phyloP scores from a whole-genome alignment of 2,329 filamentous ascomycete genomes.

The Tolypocladium amazonense region DNA sequence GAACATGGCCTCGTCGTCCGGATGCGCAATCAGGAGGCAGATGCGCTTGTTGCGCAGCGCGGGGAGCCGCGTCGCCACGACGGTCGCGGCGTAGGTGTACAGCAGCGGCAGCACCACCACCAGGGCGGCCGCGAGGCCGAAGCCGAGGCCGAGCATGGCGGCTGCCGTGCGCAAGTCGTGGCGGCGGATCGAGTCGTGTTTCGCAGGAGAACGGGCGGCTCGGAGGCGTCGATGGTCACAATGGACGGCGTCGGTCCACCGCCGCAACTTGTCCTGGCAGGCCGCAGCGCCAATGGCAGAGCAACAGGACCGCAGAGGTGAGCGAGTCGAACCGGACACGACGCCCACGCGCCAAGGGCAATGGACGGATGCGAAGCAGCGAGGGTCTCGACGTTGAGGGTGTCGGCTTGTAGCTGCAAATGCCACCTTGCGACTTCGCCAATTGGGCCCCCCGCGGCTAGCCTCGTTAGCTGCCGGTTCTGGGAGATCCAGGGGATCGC shows the following conservation, averaged over 20 bases:
- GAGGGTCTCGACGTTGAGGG: neutral
- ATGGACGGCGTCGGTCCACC: neutral
- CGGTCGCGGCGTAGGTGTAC: conserved; percentile 39
- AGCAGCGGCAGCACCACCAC: conserved; percentile 31
- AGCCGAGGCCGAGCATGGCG: conserved; percentile 2
- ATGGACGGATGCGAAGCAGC: neutral
- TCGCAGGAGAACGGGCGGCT: neutral
- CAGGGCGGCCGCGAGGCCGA: conserved; percentile 2
- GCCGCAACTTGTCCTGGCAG: neutral
- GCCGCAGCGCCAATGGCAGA: neutral
- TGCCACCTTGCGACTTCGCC: conserved; percentile 9
- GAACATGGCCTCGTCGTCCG: conserved; percentile 99
- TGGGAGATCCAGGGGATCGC: neutral
- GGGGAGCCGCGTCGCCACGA: conserved; percentile 46
- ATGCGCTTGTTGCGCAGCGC: conserved; percentile 73
- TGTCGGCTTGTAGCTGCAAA: neutral
- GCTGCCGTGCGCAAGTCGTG: neutral
- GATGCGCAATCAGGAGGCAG: conserved; percentile 88
- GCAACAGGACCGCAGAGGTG: neutral
- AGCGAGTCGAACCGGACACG: neutral
- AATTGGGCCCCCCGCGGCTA: neutral
- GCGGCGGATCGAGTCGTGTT: neutral
- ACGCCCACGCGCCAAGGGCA: neutral
- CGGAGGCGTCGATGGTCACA: neutral
- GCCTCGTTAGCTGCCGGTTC: neutral